phyloP scores from a whole-genome alignment of 1,284 basidiomycete species.

The Flammula alnicola region DNA sequence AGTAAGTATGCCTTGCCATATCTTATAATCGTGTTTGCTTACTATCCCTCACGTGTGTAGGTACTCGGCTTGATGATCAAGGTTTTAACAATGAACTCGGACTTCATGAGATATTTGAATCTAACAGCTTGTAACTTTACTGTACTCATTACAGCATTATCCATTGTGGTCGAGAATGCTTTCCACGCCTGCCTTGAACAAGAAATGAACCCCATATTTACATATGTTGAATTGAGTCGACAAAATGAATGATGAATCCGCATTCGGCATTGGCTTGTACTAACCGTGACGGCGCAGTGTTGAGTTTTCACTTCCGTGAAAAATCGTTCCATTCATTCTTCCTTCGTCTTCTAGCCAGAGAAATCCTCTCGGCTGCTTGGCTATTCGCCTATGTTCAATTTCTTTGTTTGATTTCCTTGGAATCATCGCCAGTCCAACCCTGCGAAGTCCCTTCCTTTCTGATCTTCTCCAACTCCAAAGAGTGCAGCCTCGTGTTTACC shows the following conservation, averaged over 20 bases:
- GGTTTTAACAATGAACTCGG: not conserved
- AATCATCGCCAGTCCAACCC: constrained; percentile 23
- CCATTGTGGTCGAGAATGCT: too few relatives aligned
- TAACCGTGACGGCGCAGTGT: constrained; percentile 2
- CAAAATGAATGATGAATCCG: not conserved
- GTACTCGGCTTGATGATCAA: constrained; percentile 31
- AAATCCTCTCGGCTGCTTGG: constrained; percentile 3
- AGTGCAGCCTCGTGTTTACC: constrained; percentile 63
- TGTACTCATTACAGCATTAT: too few relatives aligned
- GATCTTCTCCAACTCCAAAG: constrained; percentile 35
- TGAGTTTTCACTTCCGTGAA: not conserved
- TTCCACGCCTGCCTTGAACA: too few relatives aligned
- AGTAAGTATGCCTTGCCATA: too few relatives aligned
- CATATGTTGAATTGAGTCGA: constrained; percentile 9
- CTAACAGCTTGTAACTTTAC: too few relatives aligned
- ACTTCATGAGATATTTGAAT: too few relatives aligned
- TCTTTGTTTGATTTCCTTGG: constrained; percentile 8
- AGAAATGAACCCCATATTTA: too few relatives aligned
- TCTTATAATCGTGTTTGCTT: not conserved
- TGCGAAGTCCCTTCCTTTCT: constrained; percentile 34
- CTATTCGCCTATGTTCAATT: constrained; percentile 23
- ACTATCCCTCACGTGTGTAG: constrained; percentile 20
- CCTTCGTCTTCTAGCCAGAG: constrained; percentile 8
- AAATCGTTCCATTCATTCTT: not conserved
- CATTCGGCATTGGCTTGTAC: not conserved